These are phyloP conservation scores for Planoprotostelium fungivorum DNA, from an alignment of 78 protist species.

Conservation along the genomic window DNA sequence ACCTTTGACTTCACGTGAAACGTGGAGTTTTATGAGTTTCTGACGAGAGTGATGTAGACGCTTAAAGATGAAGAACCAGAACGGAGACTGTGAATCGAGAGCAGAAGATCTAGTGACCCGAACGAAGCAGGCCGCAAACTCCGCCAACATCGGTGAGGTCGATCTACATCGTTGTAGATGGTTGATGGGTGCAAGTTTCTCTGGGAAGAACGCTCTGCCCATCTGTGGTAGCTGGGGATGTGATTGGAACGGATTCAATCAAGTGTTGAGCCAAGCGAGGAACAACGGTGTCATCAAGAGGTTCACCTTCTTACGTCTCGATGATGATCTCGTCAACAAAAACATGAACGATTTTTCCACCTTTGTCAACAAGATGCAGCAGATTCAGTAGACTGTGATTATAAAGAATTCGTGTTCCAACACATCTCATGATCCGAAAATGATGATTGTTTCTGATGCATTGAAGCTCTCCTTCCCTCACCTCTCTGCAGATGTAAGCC, in stretches of 20 bases:
- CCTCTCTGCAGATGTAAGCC: too few species aligned
- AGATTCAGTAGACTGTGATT: too few species aligned
- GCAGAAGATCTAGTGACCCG: slow-evolving; percentile 61
- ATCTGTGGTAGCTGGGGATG: background rate
- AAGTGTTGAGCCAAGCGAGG: background rate
- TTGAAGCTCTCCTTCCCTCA: too few species aligned
- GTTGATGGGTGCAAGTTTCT: background rate
- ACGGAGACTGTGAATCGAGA: slow-evolving; percentile 33
- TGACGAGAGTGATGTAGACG: slow-evolving; percentile 35
- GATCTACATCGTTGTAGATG: background rate
- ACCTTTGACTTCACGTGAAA: slow-evolving; percentile 77
- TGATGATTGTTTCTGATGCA: too few species aligned
- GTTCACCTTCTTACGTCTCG: background rate
- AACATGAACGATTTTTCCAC: too few species aligned
- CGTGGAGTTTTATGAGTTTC: too few species aligned
- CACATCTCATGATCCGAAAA: too few species aligned
- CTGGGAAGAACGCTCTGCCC: slow-evolving; percentile 58
- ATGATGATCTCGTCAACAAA: background rate
- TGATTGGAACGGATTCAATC: background rate
- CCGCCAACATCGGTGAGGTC: slow-evolving; percentile 30
- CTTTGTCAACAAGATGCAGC: too few species aligned
- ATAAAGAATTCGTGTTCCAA: too few species aligned
- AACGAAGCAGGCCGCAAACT: slow-evolving; percentile 13
- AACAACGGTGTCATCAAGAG: background rate
- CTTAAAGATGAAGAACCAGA: slow-evolving; percentile 34